Base-by-base conservation (phyloP, 2,329 filamentous ascomycete genomes). In the Cordyceps cicadae region DNA sequence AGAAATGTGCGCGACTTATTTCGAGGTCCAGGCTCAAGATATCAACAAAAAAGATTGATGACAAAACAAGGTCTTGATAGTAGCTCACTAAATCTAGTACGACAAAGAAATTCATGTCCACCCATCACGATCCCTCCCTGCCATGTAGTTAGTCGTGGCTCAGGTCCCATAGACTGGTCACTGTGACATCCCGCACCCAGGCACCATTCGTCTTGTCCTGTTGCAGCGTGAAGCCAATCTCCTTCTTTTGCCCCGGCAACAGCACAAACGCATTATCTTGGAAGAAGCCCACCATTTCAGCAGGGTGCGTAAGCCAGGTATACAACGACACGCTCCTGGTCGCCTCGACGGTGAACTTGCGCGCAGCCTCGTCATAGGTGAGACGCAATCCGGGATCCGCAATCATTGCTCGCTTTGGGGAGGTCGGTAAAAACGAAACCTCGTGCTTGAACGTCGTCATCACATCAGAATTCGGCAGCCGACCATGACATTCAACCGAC, bases 261-360 rank as follows among this genome's bases (percentile, higher is more conserved):
- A 65, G 37, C 15, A 65, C 57, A 50, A 65, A 65, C 4, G 63
- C 63, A 46, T 65, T 65, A 15, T 64, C 63, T 3, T 65, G 62
- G 21, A 65, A 65, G 54, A 65, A 64, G 6, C 64, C 63, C 50
- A 63, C 52, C 17, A 59, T 50, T 1, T 59, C 63, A 7, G 55
- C 59, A 9, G 64, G 62, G 46, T 65, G 63, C 12, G 59, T 63
- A 17, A 65, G 39, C 64, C 64, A 65, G 3, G 62, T 63, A 29
- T 65, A 65, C 8, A 64, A 52, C 15, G 64, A 57, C 6, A 65
- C 64, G 24, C 50, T 54, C 41, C 59, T 57, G 5, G 54, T 64
- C 3, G 64, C 63, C 48, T 64, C 60, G 15, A 65, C 62, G 3
- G 57, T 62, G 32, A 65, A 65, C 11, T 56, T 64, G 26, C 46